These are phyloP conservation scores for Cyphellophora attinorum DNA, from an alignment of 2,329 filamentous ascomycete species.

Conservation along the genomic window DNA sequence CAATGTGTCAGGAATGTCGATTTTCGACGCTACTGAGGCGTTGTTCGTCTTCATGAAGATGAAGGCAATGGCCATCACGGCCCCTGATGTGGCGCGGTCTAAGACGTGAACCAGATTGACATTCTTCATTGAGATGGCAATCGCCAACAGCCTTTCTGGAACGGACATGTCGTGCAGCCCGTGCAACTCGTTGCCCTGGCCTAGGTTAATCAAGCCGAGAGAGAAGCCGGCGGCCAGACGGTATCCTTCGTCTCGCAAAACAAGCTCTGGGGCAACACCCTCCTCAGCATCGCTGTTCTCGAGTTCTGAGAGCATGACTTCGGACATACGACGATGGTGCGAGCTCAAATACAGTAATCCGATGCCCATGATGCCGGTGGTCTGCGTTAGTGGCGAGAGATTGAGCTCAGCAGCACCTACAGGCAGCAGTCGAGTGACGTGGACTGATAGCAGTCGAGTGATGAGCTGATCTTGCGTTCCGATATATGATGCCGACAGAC, in stretches of 20 bases:
- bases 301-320: constrained; percentile 97
- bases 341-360: constrained; percentile 89
- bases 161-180: constrained; percentile 90
- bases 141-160: constrained; percentile 73
- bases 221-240: constrained; percentile 88
- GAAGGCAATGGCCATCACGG: constrained; percentile 77
- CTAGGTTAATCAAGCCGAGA: constrained; percentile 87
- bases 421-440: constrained; percentile 90
- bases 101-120: constrained; percentile 87
- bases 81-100: constrained; percentile 87
- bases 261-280: constrained; percentile 56
- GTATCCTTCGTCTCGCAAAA: constrained; percentile 88
- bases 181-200: constrained; percentile 76
- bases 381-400: constrained; percentile 84
- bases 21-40: constrained; percentile 73
- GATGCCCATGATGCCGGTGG: constrained; percentile 93
- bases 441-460: constrained; percentile 84
- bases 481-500: constrained; percentile 84
- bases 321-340: constrained; percentile 95
- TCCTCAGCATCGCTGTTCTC: constrained; percentile 80
- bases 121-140: constrained; percentile 82
- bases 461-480: constrained; percentile 97
- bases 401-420: constrained; percentile 89
- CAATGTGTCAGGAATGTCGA: constrained; percentile 82
- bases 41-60: constrained; percentile 98